Conservation (phyloP, 164 flowering plant genomes). For the Chloranthus sessilifolius region DNA sequence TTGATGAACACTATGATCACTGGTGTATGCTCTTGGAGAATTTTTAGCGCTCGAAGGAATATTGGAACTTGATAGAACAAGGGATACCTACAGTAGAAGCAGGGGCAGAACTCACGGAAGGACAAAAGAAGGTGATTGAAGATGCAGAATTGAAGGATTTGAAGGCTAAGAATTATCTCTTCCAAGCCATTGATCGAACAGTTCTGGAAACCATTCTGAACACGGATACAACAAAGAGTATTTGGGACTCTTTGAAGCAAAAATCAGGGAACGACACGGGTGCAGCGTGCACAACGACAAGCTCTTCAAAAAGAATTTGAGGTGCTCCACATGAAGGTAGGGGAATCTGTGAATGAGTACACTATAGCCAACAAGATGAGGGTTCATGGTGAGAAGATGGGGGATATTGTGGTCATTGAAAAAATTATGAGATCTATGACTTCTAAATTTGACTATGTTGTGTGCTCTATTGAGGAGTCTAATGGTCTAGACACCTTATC, state of each 20-base stretch:
- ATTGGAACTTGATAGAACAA: neutral
- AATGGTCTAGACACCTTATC: neutral
- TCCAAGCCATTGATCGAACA: too few species aligned
- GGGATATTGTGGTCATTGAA: too few species aligned
- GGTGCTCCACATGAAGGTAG: slow-evolving; percentile 3
- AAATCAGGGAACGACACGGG: neutral
- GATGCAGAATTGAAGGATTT: too few species aligned
- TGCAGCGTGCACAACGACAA: slow-evolving; percentile 4
- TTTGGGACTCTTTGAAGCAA: neutral
- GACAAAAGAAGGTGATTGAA: neutral
- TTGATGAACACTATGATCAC: too few species aligned
- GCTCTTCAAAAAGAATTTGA: slow-evolving; percentile 5
- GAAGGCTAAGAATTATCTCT: too few species aligned
- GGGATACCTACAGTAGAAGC: neutral
- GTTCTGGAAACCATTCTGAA: too few species aligned
- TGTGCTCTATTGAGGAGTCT: too few species aligned
- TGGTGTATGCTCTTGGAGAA: too few species aligned
- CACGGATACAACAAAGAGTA: neutral
- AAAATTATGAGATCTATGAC: slow-evolving; percentile 4
- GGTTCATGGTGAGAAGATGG: too few species aligned
- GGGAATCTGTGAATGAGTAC: slow-evolving; percentile 1
- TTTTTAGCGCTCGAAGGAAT: neutral
- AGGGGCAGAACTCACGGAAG: neutral
- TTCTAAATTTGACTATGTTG: too few species aligned
- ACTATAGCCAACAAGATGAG: too few species aligned